Conservation (phyloP, 2,329 filamentous ascomycete species). For the Purpureocillium lavendulum region DNA sequence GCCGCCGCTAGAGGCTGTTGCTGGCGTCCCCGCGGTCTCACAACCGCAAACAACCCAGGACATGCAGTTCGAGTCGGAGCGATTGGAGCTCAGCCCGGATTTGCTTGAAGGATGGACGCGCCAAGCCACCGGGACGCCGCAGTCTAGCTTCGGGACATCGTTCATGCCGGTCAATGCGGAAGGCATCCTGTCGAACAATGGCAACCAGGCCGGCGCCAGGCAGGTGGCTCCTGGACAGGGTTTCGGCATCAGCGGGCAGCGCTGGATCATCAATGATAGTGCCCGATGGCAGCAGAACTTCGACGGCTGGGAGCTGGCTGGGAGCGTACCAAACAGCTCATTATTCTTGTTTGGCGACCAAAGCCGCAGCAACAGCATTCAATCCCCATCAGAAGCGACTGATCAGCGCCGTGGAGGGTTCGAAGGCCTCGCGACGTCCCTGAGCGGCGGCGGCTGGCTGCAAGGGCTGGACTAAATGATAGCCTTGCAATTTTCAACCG, state of each 20-base stretch:
- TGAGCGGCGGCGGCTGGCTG: conserved; percentile 24
- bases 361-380: conserved; percentile 7
- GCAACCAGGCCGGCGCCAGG: conserved; percentile 3
- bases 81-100: conserved; percentile 13
- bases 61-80: conserved; percentile 12
- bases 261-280: conserved; percentile 50
- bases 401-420: conserved; percentile 17
- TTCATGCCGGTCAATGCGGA: conserved; percentile 1
- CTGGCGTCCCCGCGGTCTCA: not conserved
- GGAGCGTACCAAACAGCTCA: conserved; percentile 13
- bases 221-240: conserved; percentile 9
- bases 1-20: conserved; percentile 4
- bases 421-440: conserved; percentile 21
- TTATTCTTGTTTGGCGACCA: conserved; percentile 20
- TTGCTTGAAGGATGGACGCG: conserved; percentile 17
- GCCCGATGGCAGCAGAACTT: conserved; percentile 52
- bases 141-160: conserved; percentile 1
- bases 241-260: conserved; percentile 38
- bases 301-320: conserved; percentile 39
- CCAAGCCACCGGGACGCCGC: not conserved
- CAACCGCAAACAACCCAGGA: conserved; percentile 3
- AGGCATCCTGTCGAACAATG: not conserved
- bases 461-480: conserved; percentile 22
- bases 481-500: no score
- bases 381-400: conserved; percentile 3